Base-by-base conservation (phyloP, 345 rosid genomes). In the Citrus australasica region DNA sequence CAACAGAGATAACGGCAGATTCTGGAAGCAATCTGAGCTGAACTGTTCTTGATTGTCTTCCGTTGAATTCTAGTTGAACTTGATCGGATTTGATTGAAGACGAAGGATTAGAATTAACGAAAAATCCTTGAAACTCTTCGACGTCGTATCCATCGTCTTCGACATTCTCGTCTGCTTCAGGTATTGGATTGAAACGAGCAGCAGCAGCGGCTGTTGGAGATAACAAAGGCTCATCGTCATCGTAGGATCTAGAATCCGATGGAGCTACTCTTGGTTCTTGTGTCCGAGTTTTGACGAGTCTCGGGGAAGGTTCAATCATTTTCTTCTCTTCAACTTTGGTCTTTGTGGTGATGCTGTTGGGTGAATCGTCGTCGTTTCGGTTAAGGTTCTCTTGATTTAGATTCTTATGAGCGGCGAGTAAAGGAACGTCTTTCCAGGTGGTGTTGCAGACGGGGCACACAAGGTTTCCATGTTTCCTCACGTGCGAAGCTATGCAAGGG, bases 191-290 rank as follows among this genome's bases (percentile, higher is more conserved):
- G 69, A 86, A 90, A 56, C 90, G 80, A 21, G 76, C 84, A 11
- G 79, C 84, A 0, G 92, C 83, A 7, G 79, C 85, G 0, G 92
- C 84, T 4, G 85, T 70, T 11, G 88, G 86, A 4, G 95, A 89
- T 21, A 86, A 68, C 77, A 95, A 79, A n/a, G 95, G 93, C 86
- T 95, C 98, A 35, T 95, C 98, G 42, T 95, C 98, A 5, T 89
- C 88, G 84, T 95, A 95, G 58, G 85, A 87, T 78, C 88, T 86
- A 14, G 85, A 82, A 77, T 64, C 78, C 27, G 81, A 65, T 27
- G 55, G 70, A 17, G 58, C 76, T 17, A 59, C 73, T 46, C 64
- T 81, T 70, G n/a, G 74, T 59, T 81, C 80, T 2, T 48, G 51
- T 21, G 71, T 56, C 11, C 68, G 55, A 40, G 72, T 27, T 70